A percentile compares a stretch with the other conserved stretches of the same genome.
phyloP scores from a whole-genome alignment of 2,329 filamentous ascomycete genomes.

The Penicillium sp. region DNA sequence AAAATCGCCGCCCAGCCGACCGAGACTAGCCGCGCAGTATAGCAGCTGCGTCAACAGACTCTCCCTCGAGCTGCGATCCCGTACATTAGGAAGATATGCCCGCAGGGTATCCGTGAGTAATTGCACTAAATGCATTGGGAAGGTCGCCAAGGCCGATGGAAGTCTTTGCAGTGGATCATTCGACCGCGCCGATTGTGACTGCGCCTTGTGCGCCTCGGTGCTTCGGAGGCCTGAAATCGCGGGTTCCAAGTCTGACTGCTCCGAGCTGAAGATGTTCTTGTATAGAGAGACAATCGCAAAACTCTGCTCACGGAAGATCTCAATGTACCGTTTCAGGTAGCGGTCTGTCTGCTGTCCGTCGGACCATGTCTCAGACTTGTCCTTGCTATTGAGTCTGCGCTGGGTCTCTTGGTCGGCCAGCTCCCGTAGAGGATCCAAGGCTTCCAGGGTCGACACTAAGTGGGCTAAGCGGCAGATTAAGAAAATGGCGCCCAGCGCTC shows the following conservation, averaged over 20 bases:
- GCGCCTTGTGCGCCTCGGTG: slow-evolving; percentile 25
- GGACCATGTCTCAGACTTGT: slow-evolving; percentile 39
- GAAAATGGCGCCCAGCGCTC: slow-evolving; percentile 79
- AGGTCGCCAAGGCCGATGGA: slow-evolving; percentile 78
- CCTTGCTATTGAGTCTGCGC: slow-evolving; percentile 43
- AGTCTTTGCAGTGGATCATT: slow-evolving; percentile 54
- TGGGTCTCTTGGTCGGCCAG: slow-evolving; percentile 83
- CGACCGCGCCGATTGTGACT: slow-evolving; percentile 29
- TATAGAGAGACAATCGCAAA: slow-evolving; percentile 96
- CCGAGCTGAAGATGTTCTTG: slow-evolving; percentile 78
- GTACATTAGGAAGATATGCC: slow-evolving; percentile 77
- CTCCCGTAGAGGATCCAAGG: slow-evolving; percentile 80
- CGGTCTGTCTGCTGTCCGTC: slow-evolving; percentile 89
- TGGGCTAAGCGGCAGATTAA: slow-evolving; percentile 83
- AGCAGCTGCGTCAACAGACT: slow-evolving; percentile 89
- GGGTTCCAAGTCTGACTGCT: slow-evolving; percentile 45
- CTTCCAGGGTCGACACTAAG: slow-evolving; percentile 76
- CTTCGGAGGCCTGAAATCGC: slow-evolving; percentile 33
- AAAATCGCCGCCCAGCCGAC: slow-evolving; percentile 89
- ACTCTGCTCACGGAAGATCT: slow-evolving; percentile 96
- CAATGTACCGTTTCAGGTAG: slow-evolving; percentile 92
- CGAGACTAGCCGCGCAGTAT: slow-evolving; percentile 89
- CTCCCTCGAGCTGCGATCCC: slow-evolving; percentile 77
- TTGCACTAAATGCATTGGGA: slow-evolving; percentile 79
- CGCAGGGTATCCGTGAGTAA: slow-evolving; percentile 77